Percentiles rank a stretch among this genome's conserved stretches.
These are phyloP conservation scores for Thymus mandschuricus DNA, from an alignment of 257 asterid species.

Conservation along the genomic window DNA sequence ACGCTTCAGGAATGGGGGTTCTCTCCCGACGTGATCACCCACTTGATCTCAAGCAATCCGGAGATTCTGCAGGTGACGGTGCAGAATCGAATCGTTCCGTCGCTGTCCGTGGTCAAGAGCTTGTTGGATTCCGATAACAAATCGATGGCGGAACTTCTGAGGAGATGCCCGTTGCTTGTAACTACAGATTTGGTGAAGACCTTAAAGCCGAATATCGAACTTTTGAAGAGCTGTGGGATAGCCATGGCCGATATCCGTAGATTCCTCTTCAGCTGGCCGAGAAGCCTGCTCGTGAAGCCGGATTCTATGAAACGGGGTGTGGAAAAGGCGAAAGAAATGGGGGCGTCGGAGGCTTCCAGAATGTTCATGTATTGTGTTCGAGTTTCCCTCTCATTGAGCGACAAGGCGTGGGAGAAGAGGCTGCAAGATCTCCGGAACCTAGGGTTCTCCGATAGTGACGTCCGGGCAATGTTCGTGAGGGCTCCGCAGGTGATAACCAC, in stretches of 20 bases:
- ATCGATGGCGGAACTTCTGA: slow-evolving; percentile 30
- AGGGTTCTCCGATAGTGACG: slow-evolving; percentile 19
- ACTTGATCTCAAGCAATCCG: slow-evolving; percentile 13
- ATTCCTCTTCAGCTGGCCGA: background rate
- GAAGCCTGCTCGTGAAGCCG: background rate
- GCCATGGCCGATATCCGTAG: background rate
- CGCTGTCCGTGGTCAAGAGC: slow-evolving; percentile 36
- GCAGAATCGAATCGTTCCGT: slow-evolving; percentile 21
- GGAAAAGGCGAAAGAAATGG: slow-evolving; percentile 14
- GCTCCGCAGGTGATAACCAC: background rate
- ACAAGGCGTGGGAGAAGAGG: slow-evolving; percentile 6
- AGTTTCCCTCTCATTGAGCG: background rate
- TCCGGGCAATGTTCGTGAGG: background rate
- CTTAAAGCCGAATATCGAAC: slow-evolving; percentile 40
- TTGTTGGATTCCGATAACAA: slow-evolving; percentile 37
- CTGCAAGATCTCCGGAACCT: background rate
- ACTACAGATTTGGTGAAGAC: slow-evolving; percentile 28
- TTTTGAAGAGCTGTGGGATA: slow-evolving; percentile 41
- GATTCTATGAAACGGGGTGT: background rate
- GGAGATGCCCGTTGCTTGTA: slow-evolving; percentile 21
- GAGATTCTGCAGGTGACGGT: slow-evolving; percentile 28
- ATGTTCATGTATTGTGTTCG: slow-evolving; percentile 6
- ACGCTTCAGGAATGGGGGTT: background rate
- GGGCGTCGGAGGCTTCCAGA: background rate
- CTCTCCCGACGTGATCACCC: background rate